These are phyloP conservation scores for Withania somnifera DNA, from an alignment of 305 asterid species.

Conservation along the genomic window DNA sequence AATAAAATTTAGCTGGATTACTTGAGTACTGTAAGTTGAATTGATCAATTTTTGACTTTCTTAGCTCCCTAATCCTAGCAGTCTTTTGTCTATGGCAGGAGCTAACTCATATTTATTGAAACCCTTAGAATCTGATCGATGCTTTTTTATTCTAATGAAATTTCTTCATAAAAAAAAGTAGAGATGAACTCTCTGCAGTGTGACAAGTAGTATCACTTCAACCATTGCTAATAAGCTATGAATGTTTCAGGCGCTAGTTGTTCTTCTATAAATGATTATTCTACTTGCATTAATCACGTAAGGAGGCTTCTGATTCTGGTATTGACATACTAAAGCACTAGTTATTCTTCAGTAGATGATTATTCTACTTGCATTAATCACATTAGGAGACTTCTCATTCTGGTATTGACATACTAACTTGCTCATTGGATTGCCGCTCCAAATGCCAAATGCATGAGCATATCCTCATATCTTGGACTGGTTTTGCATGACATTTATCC, in stretches of 20 bases:
- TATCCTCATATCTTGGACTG: background rate
- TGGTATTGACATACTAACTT: background rate
- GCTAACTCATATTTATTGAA: background rate
- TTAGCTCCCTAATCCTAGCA: background rate
- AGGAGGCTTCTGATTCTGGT: background rate
- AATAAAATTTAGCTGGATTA: background rate
- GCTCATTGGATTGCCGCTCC: background rate
- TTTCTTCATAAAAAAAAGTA: background rate
- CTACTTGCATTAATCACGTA: background rate
- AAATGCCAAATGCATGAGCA: background rate
- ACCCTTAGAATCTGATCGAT: background rate
- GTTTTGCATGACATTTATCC: background rate
- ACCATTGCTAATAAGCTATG: background rate
- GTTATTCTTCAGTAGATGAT: background rate
- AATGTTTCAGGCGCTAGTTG: background rate
- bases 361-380: background rate
- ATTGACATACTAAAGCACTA: background rate
- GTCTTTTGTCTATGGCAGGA: background rate
- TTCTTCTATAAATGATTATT: background rate
- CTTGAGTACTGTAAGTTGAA: background rate
- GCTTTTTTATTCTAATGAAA: background rate
- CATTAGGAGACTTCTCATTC: background rate
- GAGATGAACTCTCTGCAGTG: background rate
- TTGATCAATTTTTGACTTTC: background rate
- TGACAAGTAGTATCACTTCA: background rate